Evolutionary conservation across 179 eudicot genomes (phyloP), one percentile per base, ranked within the genome.

Genomic region (Drosera spatulata): DNA sequence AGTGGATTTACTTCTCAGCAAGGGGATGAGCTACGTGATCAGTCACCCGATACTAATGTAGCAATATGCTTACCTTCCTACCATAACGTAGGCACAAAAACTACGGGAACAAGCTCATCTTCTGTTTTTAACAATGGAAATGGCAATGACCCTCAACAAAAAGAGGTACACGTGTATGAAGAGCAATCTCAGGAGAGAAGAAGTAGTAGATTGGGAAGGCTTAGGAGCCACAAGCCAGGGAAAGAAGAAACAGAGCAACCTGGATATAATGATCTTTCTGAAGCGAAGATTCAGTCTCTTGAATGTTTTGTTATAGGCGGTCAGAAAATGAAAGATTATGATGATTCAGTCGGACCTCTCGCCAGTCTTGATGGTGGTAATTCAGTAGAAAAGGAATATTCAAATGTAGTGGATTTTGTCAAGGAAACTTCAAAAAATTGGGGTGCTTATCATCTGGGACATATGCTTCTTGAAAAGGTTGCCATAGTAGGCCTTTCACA

Each of bases 101-200:
- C 58, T 52, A 41, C 51, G 59, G 80, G 64, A 66, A 60, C 51
- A 51, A 73, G 58, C 72, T 59, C 76, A 15, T 40, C 10, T 60
- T 73, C 63, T 14, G 77, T 79, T 60, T 59, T 67, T 53, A 63
- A 66, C 61, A 39, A 80, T 58, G 80, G 67, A 69, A 80, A 73
- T 68, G 78, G 66, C 51, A 68, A 60, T 61, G 62, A 40, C 48
- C 56, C n/a, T 41, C 56, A 58, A 58, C 77, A 62, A 57, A 85
- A 72, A 77, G 96, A 82, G 66, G 64, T 69, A 49, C 71, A 60
- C 70, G 50, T 53, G 51, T 61, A 64, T 68, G 97, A 86, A 60
- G 97, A 84, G 67, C 97, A 85, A 61, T 85, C 75, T 67, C 82
- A 78, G 60, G 99, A 86, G 78, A 83, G 99, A 70, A 79, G 99